Base-by-base conservation (phyloP, 2,329 filamentous ascomycete species). In the Cladobotryum protrusum region DNA sequence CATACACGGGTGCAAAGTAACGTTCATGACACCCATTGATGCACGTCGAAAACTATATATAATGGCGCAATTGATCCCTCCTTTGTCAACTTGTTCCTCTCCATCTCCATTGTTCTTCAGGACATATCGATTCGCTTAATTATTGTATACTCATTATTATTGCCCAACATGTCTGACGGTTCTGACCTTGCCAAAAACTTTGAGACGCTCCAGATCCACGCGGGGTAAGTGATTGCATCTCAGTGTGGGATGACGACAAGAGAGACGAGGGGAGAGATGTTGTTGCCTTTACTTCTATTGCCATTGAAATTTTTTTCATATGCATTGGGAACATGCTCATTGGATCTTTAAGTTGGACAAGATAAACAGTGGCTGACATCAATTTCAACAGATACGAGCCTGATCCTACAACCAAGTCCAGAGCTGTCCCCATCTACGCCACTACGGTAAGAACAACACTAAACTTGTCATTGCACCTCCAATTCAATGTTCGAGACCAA, bases 361-460 rank as follows among this genome's bases (percentile, higher is more conserved):
- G 11, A 9, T n/a, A 11, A 19, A 5, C 3, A 37, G 41, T 20
- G 34, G 29, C 50, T 49, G 37, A 52, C 3, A 29, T 47, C 5
- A 41, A 46, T 52, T 29, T 29, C 43, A 41, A 46, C 60, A 95
- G 89, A 54, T 88, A 95, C 60, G 77, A 83, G 61, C 83, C 88
- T 19, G 93, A 97, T 66, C 72, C 87, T 20, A 68, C 83, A 2
- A 96, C 92, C 54, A 92, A 95, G 53, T 79, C 93, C 20, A 83
- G 93, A 61, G 93, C 92, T 43, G 90, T 96, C 8, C 93, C 93
- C 48, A 97, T 99, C 66, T 97, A 97, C 67, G 90, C 92, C 13
- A 91, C 91, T 5, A 92, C 86, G n/a, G 78, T 81, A 56, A 47
- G 55, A 20, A 19, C 45, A 40, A 41, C 7, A 3, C 18, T 36